A percentile compares a stretch with the other conserved stretches of the same genome.
Conservation (phyloP, 2,329 filamentous ascomycete species). For the Fusarium sp. region DNA sequence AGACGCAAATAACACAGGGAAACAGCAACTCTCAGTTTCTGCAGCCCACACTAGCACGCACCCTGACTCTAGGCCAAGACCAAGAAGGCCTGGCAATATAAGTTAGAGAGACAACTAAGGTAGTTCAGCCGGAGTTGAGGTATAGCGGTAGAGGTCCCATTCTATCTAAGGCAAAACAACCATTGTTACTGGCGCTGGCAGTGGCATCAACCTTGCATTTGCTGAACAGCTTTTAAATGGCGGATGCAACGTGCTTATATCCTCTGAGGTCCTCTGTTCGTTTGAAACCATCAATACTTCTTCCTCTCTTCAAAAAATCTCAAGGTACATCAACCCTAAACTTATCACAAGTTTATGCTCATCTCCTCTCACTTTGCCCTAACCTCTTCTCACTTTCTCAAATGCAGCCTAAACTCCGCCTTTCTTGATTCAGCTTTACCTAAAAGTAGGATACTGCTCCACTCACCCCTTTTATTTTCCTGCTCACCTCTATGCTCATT, state of each 20-base stretch:
- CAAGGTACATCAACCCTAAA: not conserved
- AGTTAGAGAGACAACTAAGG: too few relatives aligned
- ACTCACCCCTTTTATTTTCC: not conserved
- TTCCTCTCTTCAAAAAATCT: not conserved
- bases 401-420: not conserved
- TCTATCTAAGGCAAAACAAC: not conserved
- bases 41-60: slow-evolving; percentile 15
- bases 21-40: slow-evolving; percentile 19
- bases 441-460: not conserved
- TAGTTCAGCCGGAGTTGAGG: too few relatives aligned
- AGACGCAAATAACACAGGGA: slow-evolving; percentile 33
- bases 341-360: not conserved
- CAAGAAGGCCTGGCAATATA: not conserved
- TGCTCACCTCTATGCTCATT: not conserved
- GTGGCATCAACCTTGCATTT: not conserved
- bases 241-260: not conserved
- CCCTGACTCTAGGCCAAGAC: not conserved
- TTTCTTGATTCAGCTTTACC: not conserved
- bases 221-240: not conserved
- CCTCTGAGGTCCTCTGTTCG: not conserved
- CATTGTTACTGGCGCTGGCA: not conserved
- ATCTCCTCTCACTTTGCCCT: not conserved
- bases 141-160: too few relatives aligned
- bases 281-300: too few relatives aligned
- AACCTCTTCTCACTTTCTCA: not conserved